Percentiles rank a stretch among this genome's conserved stretches.
phyloP scores from a whole-genome alignment of 2,329 filamentous ascomycete genomes.

The Penicillium freii region DNA sequence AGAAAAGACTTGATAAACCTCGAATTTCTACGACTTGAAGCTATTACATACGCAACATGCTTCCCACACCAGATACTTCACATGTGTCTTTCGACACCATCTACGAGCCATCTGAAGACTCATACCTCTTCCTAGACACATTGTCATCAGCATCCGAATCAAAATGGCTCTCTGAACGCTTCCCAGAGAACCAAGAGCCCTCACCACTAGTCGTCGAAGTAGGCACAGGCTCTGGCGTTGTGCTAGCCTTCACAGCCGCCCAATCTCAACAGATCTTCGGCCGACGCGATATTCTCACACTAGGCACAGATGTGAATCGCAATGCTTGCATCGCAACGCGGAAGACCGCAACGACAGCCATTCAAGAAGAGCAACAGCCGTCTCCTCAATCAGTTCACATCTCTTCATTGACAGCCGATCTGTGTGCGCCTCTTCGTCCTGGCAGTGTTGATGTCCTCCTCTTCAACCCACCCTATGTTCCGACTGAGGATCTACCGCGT shows the following conservation, averaged over 20 bases:
- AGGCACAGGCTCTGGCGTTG: constrained; percentile 87
- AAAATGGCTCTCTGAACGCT: constrained; percentile 64
- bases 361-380: constrained; percentile 33
- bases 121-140: constrained; percentile 88
- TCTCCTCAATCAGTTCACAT: constrained; percentile 54
- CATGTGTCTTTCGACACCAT: constrained; percentile 86
- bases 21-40: background rate
- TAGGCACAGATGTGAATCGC: constrained; percentile 80
- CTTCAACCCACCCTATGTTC: constrained; percentile 97
- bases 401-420: constrained; percentile 67
- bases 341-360: constrained; percentile 61
- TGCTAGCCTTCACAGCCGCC: constrained; percentile 82
- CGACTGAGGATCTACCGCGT: constrained; percentile 70
- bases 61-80: constrained; percentile 89
- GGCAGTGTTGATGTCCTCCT: constrained; percentile 75
- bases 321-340: constrained; percentile 76
- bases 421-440: constrained; percentile 60
- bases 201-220: constrained; percentile 74
- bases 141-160: constrained; percentile 70
- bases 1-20: background rate
- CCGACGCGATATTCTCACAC: constrained; percentile 64
- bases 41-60: constrained; percentile 55
- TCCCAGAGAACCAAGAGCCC: constrained; percentile 41
- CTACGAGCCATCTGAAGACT: constrained; percentile 96
- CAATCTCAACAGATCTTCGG: constrained; percentile 73